Conservation (phyloP, 768 basidiomycete species). For the Stropharia rugosoannulata region DNA sequence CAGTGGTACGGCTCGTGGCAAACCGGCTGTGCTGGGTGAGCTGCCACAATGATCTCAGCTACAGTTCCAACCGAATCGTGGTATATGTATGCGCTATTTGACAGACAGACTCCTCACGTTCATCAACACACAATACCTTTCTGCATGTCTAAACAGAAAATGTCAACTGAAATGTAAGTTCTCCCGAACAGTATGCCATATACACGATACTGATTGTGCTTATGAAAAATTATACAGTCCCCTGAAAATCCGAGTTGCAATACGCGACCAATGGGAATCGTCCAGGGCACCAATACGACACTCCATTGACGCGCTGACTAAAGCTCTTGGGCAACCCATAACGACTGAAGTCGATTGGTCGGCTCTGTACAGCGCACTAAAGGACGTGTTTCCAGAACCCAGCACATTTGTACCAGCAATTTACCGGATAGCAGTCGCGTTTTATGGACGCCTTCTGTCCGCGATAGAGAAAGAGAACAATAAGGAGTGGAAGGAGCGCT, state of each 20-base stretch:
- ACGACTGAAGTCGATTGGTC: constrained; percentile 33
- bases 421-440: constrained; percentile 26
- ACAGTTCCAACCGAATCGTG: too few relatives aligned
- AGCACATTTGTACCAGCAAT: constrained; percentile 33
- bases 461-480: constrained; percentile 32
- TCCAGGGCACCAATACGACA: constrained; percentile 26
- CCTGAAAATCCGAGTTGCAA: constrained; percentile 34
- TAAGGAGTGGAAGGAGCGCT: constrained; percentile 34
- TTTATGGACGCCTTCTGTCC: constrained; percentile 33
- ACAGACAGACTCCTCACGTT: too few relatives aligned
- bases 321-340: constrained; percentile 32
- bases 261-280: constrained; percentile 36
- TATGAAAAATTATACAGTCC: constrained; percentile 22
- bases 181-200: too few relatives aligned
- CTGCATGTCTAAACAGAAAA: too few relatives aligned
- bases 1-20: too few relatives aligned
- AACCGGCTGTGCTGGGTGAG: too few relatives aligned
- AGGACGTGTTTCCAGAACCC: constrained; percentile 31
- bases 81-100: too few relatives aligned
- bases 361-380: constrained; percentile 28
- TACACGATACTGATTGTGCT: not conserved
- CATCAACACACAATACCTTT: too few relatives aligned
- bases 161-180: too few relatives aligned
- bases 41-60: too few relatives aligned
- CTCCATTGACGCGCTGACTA: constrained; percentile 23